These are phyloP conservation scores for Candida oleophila DNA, from an alignment of 805 yeast genomes.

Conservation along the genomic window DNA sequence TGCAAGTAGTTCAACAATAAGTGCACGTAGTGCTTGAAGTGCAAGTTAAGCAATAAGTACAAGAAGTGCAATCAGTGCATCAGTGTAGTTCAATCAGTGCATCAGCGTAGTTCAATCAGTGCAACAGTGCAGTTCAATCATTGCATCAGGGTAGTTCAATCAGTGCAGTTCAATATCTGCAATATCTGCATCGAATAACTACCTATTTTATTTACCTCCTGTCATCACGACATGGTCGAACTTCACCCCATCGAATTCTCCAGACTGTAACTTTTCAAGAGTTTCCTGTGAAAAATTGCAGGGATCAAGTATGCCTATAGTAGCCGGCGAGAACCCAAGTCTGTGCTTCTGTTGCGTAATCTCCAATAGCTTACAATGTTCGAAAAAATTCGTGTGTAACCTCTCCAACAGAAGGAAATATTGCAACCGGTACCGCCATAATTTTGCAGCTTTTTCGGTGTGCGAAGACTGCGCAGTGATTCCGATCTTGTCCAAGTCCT, in stretches of 20 bases:
- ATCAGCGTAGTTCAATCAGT: too few relatives aligned
- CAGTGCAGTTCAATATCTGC: too few relatives aligned
- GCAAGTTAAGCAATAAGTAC: too few relatives aligned
- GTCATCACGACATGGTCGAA: conserved; percentile 21
- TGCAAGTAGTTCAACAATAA: too few relatives aligned
- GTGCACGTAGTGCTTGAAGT: too few relatives aligned
- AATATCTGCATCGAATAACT: background rate
- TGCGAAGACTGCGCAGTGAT: conserved; percentile 17
- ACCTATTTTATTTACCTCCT: background rate
- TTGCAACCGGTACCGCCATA: conserved; percentile 17
- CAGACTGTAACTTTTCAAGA: conserved; percentile 26
- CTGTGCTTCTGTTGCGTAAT: conserved; percentile 30
- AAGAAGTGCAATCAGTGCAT: too few relatives aligned
- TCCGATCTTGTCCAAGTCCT: conserved; percentile 28
- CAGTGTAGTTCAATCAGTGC: too few relatives aligned
- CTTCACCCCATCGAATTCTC: conserved; percentile 20
- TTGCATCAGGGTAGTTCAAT: too few relatives aligned
- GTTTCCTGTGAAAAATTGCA: conserved; percentile 25
- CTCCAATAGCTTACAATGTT: conserved; percentile 26
- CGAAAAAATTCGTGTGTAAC: conserved; percentile 39
- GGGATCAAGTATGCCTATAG: conserved; percentile 41
- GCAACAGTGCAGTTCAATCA: too few relatives aligned
- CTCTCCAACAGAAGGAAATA: conserved; percentile 19
- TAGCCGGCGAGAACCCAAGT: conserved; percentile 19
- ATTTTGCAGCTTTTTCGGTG: conserved; percentile 8